Conservation (phyloP, 1,284 basidiomycete species). For the Anthracocystis setariae region DNA sequence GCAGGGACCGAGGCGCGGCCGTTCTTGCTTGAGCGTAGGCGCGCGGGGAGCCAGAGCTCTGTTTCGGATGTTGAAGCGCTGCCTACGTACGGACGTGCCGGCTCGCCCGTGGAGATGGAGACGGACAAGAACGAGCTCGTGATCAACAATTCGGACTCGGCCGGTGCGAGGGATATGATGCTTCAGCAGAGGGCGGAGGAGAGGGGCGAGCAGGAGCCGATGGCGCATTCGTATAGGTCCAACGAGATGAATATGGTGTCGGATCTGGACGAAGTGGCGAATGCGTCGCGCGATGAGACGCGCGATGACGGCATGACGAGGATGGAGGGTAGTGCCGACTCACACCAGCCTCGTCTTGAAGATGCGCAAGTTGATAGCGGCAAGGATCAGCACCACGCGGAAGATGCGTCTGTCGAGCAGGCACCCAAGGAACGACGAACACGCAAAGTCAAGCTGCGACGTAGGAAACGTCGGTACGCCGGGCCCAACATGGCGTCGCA, state of each 20-base stretch:
- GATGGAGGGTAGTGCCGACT: not conserved
- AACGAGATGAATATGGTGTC: conserved; percentile 38
- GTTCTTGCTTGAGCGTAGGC: conserved; percentile 36
- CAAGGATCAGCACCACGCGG: not conserved
- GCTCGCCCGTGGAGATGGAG: conserved; percentile 20
- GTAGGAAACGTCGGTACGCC: conserved; percentile 41
- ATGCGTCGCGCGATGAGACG: conserved; percentile 15
- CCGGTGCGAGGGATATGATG: conserved; percentile 57
- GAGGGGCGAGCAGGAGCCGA: conserved; percentile 36
- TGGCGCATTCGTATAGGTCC: conserved; percentile 41
- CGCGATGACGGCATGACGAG: not conserved
- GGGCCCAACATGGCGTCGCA: conserved; percentile 66
- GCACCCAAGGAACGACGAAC: conserved; percentile 29
- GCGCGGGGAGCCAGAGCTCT: conserved; percentile 38
- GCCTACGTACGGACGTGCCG: conserved; percentile 17
- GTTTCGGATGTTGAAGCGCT: conserved; percentile 39
- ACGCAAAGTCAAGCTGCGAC: conserved; percentile 32
- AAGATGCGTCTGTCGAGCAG: conserved; percentile 7
- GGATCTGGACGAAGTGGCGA: conserved; percentile 29
- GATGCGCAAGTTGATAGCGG: conserved; percentile 4
- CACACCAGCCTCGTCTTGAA: conserved; percentile 13
- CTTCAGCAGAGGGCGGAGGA: conserved; percentile 51
- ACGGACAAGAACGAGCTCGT: conserved; percentile 34
- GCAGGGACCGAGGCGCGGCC: conserved; percentile 17
- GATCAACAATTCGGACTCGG: conserved; percentile 44